Conservation (phyloP, 1,284 basidiomycete species). For the Thecaphora frezii region DNA sequence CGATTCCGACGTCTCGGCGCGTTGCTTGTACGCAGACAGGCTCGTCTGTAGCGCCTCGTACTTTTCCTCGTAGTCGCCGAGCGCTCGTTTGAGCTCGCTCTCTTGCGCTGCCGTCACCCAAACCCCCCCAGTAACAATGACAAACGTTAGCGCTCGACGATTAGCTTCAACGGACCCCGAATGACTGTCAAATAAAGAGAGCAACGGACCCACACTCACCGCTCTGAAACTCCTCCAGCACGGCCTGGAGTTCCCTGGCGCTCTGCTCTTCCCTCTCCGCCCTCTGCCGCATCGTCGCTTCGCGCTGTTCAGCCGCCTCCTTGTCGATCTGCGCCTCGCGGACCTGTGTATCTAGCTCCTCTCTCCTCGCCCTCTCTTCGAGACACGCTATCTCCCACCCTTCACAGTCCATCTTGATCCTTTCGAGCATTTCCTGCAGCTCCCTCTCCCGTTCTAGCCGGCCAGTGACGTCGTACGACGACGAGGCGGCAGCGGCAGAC, state of each 20-base stretch:
- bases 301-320: constrained; percentile 57
- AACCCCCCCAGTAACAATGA: too few relatives aligned
- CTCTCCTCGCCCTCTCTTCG: constrained; percentile 34
- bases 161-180: not conserved
- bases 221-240: constrained; percentile 90
- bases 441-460: constrained; percentile 20
- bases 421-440: constrained; percentile 38
- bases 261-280: constrained; percentile 74
- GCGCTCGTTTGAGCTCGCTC: constrained; percentile 68
- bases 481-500: not conserved
- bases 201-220: too few relatives aligned
- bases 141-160: too few relatives aligned
- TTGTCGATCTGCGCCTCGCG: constrained; percentile 60
- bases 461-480: not conserved
- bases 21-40: constrained; percentile 79
- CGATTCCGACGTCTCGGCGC: constrained; percentile 80
- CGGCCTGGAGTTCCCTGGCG: constrained; percentile 81
- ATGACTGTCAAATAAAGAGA: not conserved
- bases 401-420: constrained; percentile 37
- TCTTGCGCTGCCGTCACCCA: constrained; percentile 64
- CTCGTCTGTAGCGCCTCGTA: constrained; percentile 71
- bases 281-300: constrained; percentile 64
- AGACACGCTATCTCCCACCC: constrained; percentile 22
- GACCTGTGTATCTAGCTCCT: constrained; percentile 68
- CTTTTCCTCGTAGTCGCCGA: constrained; percentile 77